phyloP scores from a whole-genome alignment of 2,329 filamentous ascomycete genomes.

The Zymoseptoria ardabiliae region DNA sequence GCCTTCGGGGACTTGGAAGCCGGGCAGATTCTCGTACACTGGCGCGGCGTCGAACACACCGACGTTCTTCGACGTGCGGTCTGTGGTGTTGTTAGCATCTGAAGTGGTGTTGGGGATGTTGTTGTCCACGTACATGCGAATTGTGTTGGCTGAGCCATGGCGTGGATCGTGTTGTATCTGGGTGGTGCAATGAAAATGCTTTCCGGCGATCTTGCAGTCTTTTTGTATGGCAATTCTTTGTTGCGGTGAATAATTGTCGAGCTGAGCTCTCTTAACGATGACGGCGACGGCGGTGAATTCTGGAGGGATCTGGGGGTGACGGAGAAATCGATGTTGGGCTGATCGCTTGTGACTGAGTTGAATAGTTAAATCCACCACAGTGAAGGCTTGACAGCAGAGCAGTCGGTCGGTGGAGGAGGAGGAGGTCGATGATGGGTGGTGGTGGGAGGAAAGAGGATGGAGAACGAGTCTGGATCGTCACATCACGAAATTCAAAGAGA shows the following conservation, averaged over 20 bases:
- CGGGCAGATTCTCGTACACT: constrained; percentile 74
- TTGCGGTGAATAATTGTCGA: constrained; percentile 8
- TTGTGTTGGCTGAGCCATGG: constrained; percentile 63
- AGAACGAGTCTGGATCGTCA: too few relatives aligned
- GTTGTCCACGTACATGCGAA: constrained; percentile 62
- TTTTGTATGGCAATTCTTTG: constrained; percentile 9
- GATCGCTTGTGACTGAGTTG: constrained; percentile 25
- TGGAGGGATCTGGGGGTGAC: too few relatives aligned
- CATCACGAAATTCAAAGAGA: too few relatives aligned
- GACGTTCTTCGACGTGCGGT: constrained; percentile 94
- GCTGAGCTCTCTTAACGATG: constrained; percentile 1
- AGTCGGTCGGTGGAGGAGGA: constrained; percentile 16
- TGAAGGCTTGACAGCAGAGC: constrained; percentile 12
- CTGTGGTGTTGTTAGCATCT: constrained; percentile 30
- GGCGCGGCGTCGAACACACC: constrained; percentile 88
- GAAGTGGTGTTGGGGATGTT: neutral
- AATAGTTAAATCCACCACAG: constrained; percentile 31
- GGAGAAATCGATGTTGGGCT: constrained; percentile 8
- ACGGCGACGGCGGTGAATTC: neutral
- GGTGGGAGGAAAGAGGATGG: too few relatives aligned
- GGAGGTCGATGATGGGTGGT: neutral
- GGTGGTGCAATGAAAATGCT: neutral
- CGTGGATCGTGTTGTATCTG: neutral
- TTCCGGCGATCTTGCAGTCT: neutral
- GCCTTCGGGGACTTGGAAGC: constrained; percentile 78